Conservation (phyloP, 179 eudicot species). For the Drosera spatulata region DNA sequence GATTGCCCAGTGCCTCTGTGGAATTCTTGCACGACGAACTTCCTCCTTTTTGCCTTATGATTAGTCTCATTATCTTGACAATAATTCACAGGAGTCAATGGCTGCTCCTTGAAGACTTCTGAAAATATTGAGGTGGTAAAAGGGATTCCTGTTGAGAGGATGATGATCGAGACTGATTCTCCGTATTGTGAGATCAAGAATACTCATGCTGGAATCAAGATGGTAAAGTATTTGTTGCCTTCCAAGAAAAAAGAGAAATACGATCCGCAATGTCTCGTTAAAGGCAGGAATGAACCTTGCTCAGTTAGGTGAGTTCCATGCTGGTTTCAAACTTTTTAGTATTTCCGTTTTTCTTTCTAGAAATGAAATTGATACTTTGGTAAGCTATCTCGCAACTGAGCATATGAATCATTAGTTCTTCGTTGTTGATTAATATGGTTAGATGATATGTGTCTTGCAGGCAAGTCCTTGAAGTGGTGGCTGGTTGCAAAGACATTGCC, state of each 20-base stretch:
- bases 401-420: no score
- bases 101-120: conserved; percentile 83
- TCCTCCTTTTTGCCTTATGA: background rate
- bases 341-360: no score
- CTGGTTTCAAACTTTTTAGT: background rate
- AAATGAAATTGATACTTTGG: no score
- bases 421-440: no score
- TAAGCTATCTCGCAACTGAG: no score
- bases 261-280: conserved; percentile 71
- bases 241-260: conserved; percentile 97
- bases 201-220: conserved; percentile 84
- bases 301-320: conserved; percentile 58
- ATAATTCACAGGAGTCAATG: conserved; percentile 62
- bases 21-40: no score
- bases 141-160: conserved; percentile 71
- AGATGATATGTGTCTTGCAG: conserved; percentile 19
- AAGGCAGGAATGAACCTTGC: conserved; percentile 98
- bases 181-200: conserved; percentile 98
- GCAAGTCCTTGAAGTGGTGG: conserved; percentile 99
- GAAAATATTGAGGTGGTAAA: conserved; percentile 86
- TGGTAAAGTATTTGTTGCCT: conserved; percentile 75
- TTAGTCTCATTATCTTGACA: background rate
- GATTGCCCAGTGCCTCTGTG: no score
- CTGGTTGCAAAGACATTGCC: conserved; percentile 73
- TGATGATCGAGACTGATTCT: conserved; percentile 99